A percentile compares a stretch with the other conserved stretches of the same genome.
Evolutionary conservation across 768 basidiomycete species (phyloP).

Genomic region (Gymnopilus dilepis): DNA sequence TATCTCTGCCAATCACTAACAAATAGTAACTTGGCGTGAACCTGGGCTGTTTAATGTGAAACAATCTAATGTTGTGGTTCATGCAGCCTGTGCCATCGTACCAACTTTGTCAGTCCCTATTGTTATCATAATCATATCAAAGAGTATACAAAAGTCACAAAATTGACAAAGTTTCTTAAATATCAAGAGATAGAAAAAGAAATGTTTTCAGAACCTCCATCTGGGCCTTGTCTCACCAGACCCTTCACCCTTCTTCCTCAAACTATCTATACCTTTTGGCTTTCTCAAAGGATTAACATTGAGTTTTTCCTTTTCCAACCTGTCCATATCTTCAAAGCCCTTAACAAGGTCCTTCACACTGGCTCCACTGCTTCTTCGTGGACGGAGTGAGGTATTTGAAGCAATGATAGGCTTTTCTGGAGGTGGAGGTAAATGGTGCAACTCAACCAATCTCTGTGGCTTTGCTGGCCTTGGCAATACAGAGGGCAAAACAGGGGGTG

Average conservation of each 20-base stretch:
- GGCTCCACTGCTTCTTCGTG: conserved; percentile 66
- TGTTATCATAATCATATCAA: too few relatives aligned
- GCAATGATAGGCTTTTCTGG: conserved; percentile 22
- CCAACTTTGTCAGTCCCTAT: too few relatives aligned
- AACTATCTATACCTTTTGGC: conserved; percentile 41
- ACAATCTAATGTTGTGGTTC: too few relatives aligned
- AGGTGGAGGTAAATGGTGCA: conserved; percentile 50
- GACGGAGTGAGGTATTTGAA: conserved; percentile 26
- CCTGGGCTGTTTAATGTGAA: too few relatives aligned
- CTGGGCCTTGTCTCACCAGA: conserved; percentile 13
- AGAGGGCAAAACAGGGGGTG: conserved; percentile 47
- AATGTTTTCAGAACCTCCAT: conserved; percentile 17
- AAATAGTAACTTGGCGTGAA: too few relatives aligned
- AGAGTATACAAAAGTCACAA: too few relatives aligned
- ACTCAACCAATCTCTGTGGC: conserved; percentile 57
- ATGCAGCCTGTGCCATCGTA: too few relatives aligned
- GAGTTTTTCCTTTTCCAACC: conserved; percentile 27
- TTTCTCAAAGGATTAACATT: conserved; percentile 31
- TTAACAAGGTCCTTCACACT: conserved; percentile 78
- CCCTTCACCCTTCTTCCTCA: conserved; percentile 23
- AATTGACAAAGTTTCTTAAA: too few relatives aligned
- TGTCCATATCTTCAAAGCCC: conserved; percentile 58
- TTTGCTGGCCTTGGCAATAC: conserved; percentile 48
- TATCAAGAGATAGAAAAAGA: too few relatives aligned
- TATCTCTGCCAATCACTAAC: too few relatives aligned